Evolutionary conservation across 352 stramenopile genomes (phyloP).

Genomic region (Ophiocytium majus): DNA sequence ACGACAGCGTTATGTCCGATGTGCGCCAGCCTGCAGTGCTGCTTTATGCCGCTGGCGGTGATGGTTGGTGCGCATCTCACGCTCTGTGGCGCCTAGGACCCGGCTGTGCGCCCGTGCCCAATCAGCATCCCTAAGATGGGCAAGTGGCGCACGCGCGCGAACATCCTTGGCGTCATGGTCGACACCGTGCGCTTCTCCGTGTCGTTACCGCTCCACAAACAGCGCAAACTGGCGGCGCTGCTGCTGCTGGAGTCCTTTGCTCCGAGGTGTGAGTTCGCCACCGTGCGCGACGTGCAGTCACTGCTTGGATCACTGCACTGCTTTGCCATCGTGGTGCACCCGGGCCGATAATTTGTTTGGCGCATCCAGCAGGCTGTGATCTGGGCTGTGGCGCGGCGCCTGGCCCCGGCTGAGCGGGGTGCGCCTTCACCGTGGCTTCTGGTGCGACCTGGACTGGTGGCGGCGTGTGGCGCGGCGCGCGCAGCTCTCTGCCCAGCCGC

Average conservation of each 20-base stretch:
- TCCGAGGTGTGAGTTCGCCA: neutral
- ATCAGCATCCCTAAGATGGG: neutral
- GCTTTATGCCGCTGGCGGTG: neutral
- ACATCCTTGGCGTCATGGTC: neutral
- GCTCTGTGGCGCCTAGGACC: neutral
- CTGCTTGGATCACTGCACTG: neutral
- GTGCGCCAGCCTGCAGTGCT: neutral
- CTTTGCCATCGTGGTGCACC: neutral
- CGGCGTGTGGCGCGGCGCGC: neutral
- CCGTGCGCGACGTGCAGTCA: neutral
- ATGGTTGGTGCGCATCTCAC: neutral
- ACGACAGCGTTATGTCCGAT: neutral
- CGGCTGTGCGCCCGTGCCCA: neutral
- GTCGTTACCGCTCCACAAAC: neutral
- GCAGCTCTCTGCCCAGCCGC: neutral
- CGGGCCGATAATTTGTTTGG: constrained; percentile 8
- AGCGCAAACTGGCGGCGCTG: neutral
- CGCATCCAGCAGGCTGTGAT: too few species aligned
- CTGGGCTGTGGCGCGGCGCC: too few species aligned
- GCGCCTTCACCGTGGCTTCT: too few species aligned
- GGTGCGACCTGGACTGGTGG: neutral
- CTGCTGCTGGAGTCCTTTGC: neutral
- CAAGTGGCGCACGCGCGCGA: neutral
- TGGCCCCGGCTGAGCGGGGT: too few species aligned
- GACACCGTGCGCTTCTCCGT: neutral